These are phyloP conservation scores for Suillus spraguei DNA, from an alignment of 768 basidiomycete species.

Conservation along the genomic window DNA sequence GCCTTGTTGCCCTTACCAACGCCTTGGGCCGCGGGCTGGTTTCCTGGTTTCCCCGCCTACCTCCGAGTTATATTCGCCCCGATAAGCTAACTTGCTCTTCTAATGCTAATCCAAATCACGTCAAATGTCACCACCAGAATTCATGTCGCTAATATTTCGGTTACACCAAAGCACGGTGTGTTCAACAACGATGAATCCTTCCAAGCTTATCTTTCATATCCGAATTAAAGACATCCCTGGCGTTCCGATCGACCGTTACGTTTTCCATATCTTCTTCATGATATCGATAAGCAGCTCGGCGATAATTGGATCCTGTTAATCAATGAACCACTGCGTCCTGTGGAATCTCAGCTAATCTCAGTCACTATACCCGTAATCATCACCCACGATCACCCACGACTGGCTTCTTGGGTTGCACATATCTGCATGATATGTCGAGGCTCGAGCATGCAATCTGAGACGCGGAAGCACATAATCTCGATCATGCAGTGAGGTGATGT, in stretches of 20 bases:
- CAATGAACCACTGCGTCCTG: not conserved
- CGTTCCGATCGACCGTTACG: slow-evolving; percentile 1
- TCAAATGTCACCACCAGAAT: not conserved
- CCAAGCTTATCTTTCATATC: slow-evolving; percentile 4
- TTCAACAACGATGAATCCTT: not conserved
- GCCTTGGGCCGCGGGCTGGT: slow-evolving; percentile 1
- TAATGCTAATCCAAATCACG: not conserved
- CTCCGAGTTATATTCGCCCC: not conserved
- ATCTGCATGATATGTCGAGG: slow-evolving; percentile 1
- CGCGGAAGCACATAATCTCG: not conserved
- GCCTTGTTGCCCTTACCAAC: slow-evolving; percentile 1
- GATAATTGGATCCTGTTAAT: not conserved
- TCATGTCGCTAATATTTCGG: not conserved
- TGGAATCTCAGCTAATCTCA: slow-evolving; percentile 1
- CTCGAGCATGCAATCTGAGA: not conserved
- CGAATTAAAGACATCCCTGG: not conserved
- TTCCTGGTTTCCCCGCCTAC: not conserved
- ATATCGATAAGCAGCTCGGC: slow-evolving; percentile 6
- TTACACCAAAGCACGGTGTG: not conserved
- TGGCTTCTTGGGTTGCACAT: not conserved
- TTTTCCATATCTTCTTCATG: not conserved
- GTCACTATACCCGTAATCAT: not conserved
- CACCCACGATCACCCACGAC: not conserved
- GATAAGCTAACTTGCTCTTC: slow-evolving; percentile 5
- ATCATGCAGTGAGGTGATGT: not conserved